These are phyloP conservation scores for Murraya koenigii DNA, from an alignment of 345 rosid species.

Conservation along the genomic window DNA sequence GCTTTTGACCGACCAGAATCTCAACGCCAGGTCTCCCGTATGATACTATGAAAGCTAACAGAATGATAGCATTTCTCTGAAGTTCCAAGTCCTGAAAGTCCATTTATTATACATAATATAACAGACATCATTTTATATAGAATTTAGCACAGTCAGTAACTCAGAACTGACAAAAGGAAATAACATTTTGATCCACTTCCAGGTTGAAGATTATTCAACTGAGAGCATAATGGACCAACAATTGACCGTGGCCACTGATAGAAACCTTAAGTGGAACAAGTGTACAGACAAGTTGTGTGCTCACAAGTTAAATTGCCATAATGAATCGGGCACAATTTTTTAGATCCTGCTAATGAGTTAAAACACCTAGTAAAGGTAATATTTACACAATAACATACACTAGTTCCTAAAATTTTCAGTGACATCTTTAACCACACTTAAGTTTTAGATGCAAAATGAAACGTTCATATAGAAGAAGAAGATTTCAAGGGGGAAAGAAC, in stretches of 20 bases:
- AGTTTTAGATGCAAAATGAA: background rate
- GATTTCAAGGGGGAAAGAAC: background rate
- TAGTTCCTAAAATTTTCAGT: background rate
- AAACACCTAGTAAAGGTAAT: background rate
- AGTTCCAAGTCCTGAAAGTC: slow-evolving; percentile 71
- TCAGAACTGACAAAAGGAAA: background rate
- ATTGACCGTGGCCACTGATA: background rate
- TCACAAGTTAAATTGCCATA: background rate
- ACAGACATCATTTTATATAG: background rate
- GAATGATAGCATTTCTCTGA: slow-evolving; percentile 50
- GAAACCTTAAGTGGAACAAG: background rate
- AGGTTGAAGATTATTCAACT: background rate
- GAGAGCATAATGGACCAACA: background rate
- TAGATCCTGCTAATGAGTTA: background rate
- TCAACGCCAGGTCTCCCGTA: slow-evolving; percentile 76
- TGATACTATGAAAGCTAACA: slow-evolving; percentile 71
- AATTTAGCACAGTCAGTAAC: background rate
- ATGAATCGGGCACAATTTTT: background rate
- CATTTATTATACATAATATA: slow-evolving; percentile 12
- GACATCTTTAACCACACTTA: background rate
- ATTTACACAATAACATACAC: background rate
- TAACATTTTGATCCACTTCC: background rate
- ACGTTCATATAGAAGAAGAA: background rate
- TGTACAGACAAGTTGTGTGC: background rate
- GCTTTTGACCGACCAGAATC: slow-evolving; percentile 47